Percentiles rank a stretch among this genome's conserved stretches.
Conservation (phyloP, 2,329 filamentous ascomycete genomes). For the Diplocarpon mali region DNA sequence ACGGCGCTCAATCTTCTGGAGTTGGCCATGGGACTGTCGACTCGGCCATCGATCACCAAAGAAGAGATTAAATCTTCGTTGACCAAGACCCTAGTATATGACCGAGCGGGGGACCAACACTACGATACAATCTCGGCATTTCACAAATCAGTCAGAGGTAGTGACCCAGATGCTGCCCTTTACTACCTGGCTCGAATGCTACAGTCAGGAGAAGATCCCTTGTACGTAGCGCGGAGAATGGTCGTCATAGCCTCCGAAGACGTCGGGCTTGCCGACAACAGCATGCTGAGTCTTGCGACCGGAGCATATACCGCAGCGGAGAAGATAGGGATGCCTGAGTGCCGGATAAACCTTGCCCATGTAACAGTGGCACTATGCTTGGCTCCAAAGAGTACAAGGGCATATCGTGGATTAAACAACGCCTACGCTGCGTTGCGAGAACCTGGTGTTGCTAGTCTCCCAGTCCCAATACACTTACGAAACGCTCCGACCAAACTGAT, state of each 20-base stretch:
- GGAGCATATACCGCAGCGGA: constrained; percentile 79
- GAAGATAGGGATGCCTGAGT: constrained; percentile 92
- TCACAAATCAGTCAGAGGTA: constrained; percentile 88
- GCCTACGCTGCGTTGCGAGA: constrained; percentile 70
- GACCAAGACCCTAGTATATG: constrained; percentile 89
- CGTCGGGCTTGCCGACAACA: constrained; percentile 80
- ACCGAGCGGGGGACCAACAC: constrained; percentile 89
- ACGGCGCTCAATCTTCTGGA: constrained; percentile 90
- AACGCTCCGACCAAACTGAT: constrained; percentile 90
- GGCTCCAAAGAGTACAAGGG: constrained; percentile 76
- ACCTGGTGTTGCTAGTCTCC: constrained; percentile 69
- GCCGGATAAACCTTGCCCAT: constrained; percentile 83
- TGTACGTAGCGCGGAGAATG: constrained; percentile 86
- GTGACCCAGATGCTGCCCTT: constrained; percentile 73
- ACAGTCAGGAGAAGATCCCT: constrained; percentile 82
- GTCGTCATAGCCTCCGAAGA: constrained; percentile 94
- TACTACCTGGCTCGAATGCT: constrained; percentile 97
- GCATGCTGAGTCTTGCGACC: constrained; percentile 72
- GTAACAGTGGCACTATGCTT: constrained; percentile 69
- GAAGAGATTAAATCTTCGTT: constrained; percentile 70
- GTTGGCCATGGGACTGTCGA: constrained; percentile 69
- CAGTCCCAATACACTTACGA: constrained; percentile 76
- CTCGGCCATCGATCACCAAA: constrained; percentile 53
- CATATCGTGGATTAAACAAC: constrained; percentile 73
- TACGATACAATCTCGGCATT: constrained; percentile 97